Conservation (phyloP, 1,284 basidiomycete genomes). For the Cystobasidiaceae sp. region DNA sequence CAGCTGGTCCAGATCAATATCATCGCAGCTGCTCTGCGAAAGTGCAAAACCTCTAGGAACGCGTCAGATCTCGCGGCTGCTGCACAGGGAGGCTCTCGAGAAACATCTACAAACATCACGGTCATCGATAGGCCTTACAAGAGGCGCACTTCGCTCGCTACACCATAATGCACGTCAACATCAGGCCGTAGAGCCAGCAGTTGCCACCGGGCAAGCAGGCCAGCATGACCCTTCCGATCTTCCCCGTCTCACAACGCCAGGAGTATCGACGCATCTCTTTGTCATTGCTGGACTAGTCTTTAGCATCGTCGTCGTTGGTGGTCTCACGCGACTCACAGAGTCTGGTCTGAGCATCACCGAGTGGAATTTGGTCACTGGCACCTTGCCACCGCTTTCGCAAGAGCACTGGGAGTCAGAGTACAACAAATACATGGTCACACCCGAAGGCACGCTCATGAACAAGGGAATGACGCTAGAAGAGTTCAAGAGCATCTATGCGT, state of each 20-base stretch:
- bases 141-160: no score
- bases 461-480: slow-evolving; percentile 77
- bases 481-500: slow-evolving; percentile 95
- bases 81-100: neutral
- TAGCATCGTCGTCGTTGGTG: slow-evolving; percentile 89
- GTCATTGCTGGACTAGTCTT: slow-evolving; percentile 78
- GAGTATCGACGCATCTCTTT: slow-evolving; percentile 73
- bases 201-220: slow-evolving; percentile 4
- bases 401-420: slow-evolving; percentile 86
- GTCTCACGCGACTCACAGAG: slow-evolving; percentile 93
- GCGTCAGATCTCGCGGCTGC: neutral
- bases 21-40: no score
- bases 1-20: no score
- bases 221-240: slow-evolving; percentile 39
- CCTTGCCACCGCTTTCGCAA: slow-evolving; percentile 71
- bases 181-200: no score
- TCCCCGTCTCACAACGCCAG: slow-evolving; percentile 63
- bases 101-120: neutral
- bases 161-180: no score
- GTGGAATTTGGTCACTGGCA: slow-evolving; percentile 90
- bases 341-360: slow-evolving; percentile 96
- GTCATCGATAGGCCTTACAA: neutral
- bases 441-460: slow-evolving; percentile 84
- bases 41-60: no score
- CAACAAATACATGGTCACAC: slow-evolving; percentile 89